Conservation (phyloP, 2,329 filamentous ascomycete genomes). For the Fusarium tjaetaba region DNA sequence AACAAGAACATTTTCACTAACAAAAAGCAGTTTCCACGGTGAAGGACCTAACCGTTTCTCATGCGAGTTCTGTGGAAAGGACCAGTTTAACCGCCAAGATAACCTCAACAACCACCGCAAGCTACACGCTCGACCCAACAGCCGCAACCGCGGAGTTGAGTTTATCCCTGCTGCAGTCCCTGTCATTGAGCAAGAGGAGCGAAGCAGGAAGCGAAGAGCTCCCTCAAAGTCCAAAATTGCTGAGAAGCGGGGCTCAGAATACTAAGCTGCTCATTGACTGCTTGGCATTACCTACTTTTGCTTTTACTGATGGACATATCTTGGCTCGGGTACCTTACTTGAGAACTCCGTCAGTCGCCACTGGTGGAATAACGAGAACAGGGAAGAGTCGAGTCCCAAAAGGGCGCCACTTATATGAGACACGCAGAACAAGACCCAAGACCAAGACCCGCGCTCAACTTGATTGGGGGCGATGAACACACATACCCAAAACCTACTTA, state of each 20-base stretch:
- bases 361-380: slow-evolving; percentile 7
- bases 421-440: slow-evolving; percentile 20
- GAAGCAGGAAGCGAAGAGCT: slow-evolving; percentile 52
- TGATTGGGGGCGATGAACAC: slow-evolving; percentile 7
- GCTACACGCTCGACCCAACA: slow-evolving; percentile 53
- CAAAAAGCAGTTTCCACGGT: slow-evolving; percentile 46
- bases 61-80: slow-evolving; percentile 56
- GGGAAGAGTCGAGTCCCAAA: slow-evolving; percentile 20
- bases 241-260: slow-evolving; percentile 47
- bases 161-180: slow-evolving; percentile 53
- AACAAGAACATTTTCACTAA: not conserved
- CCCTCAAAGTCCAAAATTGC: slow-evolving; percentile 51
- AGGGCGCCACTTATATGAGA: slow-evolving; percentile 34
- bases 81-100: slow-evolving; percentile 54
- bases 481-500: slow-evolving; percentile 19
- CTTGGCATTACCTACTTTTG: not conserved
- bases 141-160: slow-evolving; percentile 52
- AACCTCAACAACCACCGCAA: slow-evolving; percentile 57
- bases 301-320: not conserved
- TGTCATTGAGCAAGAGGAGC: slow-evolving; percentile 54
- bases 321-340: slow-evolving; percentile 40
- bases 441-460: slow-evolving; percentile 3
- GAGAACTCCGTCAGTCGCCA: slow-evolving; percentile 14
- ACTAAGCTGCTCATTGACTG: slow-evolving; percentile 31
- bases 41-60: slow-evolving; percentile 53